These are phyloP conservation scores for Viola odorata DNA, from an alignment of 345 rosid genomes.

Conservation along the genomic window DNA sequence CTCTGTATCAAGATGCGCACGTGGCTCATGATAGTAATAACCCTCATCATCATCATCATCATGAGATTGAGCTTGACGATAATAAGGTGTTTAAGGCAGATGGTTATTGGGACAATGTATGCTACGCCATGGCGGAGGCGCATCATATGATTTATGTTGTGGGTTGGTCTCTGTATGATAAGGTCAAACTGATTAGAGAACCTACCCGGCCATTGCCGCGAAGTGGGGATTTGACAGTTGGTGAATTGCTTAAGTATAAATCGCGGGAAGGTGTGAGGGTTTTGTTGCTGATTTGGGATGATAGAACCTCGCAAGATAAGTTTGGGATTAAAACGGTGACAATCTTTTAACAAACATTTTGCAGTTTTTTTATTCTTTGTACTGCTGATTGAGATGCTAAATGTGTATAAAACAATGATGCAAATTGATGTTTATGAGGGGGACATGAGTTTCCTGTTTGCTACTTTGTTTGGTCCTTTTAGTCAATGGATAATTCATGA, in stretches of 20 bases:
- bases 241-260: slow-evolving; percentile 87
- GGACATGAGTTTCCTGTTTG: not conserved
- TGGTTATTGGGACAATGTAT: slow-evolving; percentile 91
- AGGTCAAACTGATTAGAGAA: slow-evolving; percentile 78
- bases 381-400: not conserved
- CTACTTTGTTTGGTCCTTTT: not conserved
- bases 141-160: slow-evolving; percentile 82
- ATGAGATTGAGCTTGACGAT: slow-evolving; percentile 38
- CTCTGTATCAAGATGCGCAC: slow-evolving; percentile 90
- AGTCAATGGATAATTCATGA: not conserved
- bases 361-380: not conserved
- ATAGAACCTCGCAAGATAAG: slow-evolving; percentile 76
- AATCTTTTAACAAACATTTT: slow-evolving; percentile 17
- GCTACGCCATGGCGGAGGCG: slow-evolving; percentile 80
- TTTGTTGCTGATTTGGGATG: slow-evolving; percentile 85
- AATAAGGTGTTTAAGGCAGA: slow-evolving; percentile 41
- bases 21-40: slow-evolving; percentile 31
- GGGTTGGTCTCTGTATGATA: slow-evolving; percentile 89
- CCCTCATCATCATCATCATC: slow-evolving; percentile 17
- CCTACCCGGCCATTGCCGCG: slow-evolving; percentile 54
- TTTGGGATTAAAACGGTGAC: slow-evolving; percentile 48
- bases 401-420: not conserved
- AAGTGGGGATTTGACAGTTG: slow-evolving; percentile 73
- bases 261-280: slow-evolving; percentile 91
- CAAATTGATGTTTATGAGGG: not conserved